phyloP scores from a whole-genome alignment of 495 filamentous ascomycete genomes.

The Chaetomidium leptoderma region DNA sequence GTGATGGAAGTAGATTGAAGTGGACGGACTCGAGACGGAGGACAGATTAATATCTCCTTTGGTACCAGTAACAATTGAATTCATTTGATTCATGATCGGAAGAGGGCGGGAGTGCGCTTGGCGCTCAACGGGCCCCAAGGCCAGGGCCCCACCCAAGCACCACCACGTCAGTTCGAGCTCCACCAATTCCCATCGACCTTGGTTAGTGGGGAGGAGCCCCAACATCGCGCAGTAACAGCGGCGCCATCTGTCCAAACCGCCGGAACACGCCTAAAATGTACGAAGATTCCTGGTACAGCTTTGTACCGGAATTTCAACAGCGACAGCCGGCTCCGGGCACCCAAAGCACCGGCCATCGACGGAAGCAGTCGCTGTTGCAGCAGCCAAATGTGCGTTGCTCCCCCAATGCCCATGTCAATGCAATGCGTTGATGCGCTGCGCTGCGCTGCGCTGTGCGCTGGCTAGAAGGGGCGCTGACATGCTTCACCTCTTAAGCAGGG shows the following conservation, averaged over 20 bases:
- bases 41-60: no score
- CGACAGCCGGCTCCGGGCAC: constrained; percentile 32
- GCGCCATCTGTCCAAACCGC: neutral
- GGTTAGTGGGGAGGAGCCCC: neutral
- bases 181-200: no score
- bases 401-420: neutral
- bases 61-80: no score
- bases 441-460: no score
- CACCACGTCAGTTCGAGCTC: no score
- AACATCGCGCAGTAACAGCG: no score
- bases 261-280: constrained; percentile 51
- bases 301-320: constrained; percentile 52
- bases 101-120: no score
- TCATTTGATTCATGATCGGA: no score
- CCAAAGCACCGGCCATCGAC: constrained; percentile 47
- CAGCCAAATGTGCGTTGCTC: constrained; percentile 56
- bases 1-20: no score
- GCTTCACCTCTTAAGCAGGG: constrained; percentile 22
- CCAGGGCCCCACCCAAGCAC: no score
- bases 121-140: no score
- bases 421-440: neutral
- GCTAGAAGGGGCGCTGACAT: constrained; percentile 6
- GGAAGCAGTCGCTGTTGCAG: constrained; percentile 62
- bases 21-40: no score
- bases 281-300: constrained; percentile 70